Conservation (phyloP, 192 early-diverging fungal species). For the Podila verticillata region DNA sequence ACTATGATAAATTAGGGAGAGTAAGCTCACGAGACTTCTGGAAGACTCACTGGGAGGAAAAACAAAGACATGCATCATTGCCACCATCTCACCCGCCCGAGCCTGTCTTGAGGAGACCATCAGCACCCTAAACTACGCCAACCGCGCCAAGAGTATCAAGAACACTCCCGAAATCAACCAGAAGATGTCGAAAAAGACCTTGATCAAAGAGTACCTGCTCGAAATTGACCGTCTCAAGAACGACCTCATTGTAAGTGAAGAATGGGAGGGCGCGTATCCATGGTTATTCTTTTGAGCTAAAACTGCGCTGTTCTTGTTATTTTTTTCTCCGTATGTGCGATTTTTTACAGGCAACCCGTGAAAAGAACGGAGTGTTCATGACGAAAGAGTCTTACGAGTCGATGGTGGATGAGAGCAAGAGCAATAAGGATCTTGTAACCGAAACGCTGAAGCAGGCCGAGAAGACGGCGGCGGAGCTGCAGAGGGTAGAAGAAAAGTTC, state of each 20-base stretch:
- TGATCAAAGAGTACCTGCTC: conserved; percentile 81
- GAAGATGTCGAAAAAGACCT: conserved; percentile 82
- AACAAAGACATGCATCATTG: conserved; percentile 96
- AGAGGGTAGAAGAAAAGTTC: conserved; percentile 51
- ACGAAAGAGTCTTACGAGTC: conserved; percentile 69
- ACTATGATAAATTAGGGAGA: conserved; percentile 56
- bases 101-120: conserved; percentile 74
- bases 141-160: conserved; percentile 79
- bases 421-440: conserved; percentile 41
- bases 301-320: not conserved
- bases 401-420: conserved; percentile 58
- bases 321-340: too few relatives aligned
- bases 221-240: conserved; percentile 83
- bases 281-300: not conserved
- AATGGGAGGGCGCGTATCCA: not conserved
- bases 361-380: conserved; percentile 87
- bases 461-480: conserved; percentile 38
- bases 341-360: conserved; percentile 69
- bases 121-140: conserved; percentile 83
- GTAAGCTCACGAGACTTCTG: conserved; percentile 89
- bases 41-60: conserved; percentile 91
- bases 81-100: conserved; percentile 86
- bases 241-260: conserved; percentile 70
- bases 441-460: conserved; percentile 39
- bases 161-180: conserved; percentile 83